Percentiles rank a stretch among this genome's conserved stretches.
Evolutionary conservation across 805 yeast genomes (phyloP).

Genomic region (Saccharomycopsis fodiens): DNA sequence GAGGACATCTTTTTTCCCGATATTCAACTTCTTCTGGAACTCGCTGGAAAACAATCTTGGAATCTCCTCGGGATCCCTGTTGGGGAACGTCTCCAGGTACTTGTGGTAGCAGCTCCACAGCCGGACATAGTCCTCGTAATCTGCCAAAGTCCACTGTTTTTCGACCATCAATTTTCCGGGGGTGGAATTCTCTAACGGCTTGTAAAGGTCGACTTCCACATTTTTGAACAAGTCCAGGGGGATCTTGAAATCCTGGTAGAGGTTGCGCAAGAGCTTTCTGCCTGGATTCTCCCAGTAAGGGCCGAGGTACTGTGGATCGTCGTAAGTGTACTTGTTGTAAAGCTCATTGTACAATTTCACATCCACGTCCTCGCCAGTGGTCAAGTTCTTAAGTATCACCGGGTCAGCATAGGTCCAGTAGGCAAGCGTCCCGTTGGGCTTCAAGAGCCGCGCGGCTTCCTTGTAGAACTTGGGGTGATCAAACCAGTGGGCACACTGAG

Average conservation of each 20-base stretch:
- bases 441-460: conserved; percentile 42
- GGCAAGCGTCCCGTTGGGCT: conserved; percentile 60
- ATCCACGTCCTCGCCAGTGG: conserved; percentile 23
- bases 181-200: conserved; percentile 14
- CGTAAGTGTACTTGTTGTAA: conserved; percentile 44
- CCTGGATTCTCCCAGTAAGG: conserved; percentile 89
- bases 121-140: conserved; percentile 44
- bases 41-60: conserved; percentile 40
- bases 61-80: conserved; percentile 35
- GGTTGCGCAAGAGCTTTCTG: conserved; percentile 40
- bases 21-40: conserved; percentile 35
- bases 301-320: conserved; percentile 42
- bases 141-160: conserved; percentile 35
- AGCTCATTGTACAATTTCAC: conserved; percentile 34
- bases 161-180: conserved; percentile 28
- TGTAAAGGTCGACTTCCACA: conserved; percentile 28
- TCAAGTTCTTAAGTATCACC: conserved; percentile 39
- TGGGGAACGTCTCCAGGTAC: conserved; percentile 34
- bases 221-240: conserved; percentile 38
- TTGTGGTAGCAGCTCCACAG: conserved; percentile 68
- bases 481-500: conserved; percentile 86
- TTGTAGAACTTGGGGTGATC: conserved; percentile 45
- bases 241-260: conserved; percentile 35
- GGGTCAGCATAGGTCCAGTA: conserved; percentile 80
- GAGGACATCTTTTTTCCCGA: conserved; percentile 37